phyloP scores from a whole-genome alignment of 2,329 filamentous ascomycete genomes.

The Diplodia intermedia region DNA sequence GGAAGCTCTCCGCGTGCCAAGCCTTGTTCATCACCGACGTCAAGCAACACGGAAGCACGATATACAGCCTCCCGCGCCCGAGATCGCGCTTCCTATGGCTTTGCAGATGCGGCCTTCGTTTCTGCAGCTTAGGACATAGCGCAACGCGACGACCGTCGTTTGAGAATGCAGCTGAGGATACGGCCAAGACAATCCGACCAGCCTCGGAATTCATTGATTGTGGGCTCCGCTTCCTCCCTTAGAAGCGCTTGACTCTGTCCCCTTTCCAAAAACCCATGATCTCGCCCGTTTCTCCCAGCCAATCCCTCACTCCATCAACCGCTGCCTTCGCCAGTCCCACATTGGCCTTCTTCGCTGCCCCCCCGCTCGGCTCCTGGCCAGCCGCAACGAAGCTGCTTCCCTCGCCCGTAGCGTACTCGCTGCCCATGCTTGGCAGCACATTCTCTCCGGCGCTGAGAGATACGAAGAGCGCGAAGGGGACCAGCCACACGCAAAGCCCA shows the following conservation, averaged over 20 bases:
- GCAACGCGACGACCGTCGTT: not conserved
- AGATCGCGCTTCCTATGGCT: too few species aligned
- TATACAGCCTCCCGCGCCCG: not conserved
- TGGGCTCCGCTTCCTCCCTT: not conserved
- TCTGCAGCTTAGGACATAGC: not conserved
- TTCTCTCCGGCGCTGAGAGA: conserved; percentile 94
- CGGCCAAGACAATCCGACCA: not conserved
- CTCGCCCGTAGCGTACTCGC: conserved; percentile 69
- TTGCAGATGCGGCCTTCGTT: too few species aligned
- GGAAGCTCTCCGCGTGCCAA: conserved; percentile 26
- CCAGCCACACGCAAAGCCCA: conserved; percentile 93
- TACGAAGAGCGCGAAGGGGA: conserved; percentile 94
- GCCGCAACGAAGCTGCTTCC: conserved; percentile 57
- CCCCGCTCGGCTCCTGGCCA: conserved; percentile 54
- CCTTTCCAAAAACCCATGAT: conserved; percentile 68
- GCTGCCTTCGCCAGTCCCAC: conserved; percentile 64
- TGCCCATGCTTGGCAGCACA: conserved; percentile 89
- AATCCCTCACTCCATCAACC: conserved; percentile 68
- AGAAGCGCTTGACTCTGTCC: conserved; percentile 61
- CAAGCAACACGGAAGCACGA: too few species aligned
- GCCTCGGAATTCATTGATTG: not conserved
- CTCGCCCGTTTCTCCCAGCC: conserved; percentile 67
- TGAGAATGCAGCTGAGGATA: not conserved
- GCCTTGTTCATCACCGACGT: not conserved
- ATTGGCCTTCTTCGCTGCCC: conserved; percentile 59